Evolutionary conservation across 2,329 filamentous ascomycete genomes (phyloP).

Genomic region (Orbilia ellipsospora): DNA sequence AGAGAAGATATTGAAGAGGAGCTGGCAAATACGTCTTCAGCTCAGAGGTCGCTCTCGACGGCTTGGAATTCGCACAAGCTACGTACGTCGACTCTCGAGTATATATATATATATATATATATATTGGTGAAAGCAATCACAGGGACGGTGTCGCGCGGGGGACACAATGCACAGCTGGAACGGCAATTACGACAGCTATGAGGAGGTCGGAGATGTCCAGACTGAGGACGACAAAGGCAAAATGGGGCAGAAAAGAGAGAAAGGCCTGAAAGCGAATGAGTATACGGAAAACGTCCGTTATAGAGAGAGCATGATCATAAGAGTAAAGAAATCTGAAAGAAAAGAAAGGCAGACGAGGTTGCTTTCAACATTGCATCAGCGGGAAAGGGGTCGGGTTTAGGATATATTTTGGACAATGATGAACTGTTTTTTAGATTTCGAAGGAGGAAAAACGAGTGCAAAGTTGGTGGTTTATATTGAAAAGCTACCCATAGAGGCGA

Average conservation of each 20-base stretch:
- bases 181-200: conserved; percentile 42
- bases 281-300: conserved; percentile 42
- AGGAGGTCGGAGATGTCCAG: conserved; percentile 2
- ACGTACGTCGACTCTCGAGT: neutral
- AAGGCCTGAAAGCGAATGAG: conserved; percentile 44
- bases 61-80: conserved; percentile 55
- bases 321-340: conserved; percentile 20
- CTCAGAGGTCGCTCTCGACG: conserved; percentile 4
- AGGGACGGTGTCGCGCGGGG: neutral
- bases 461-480: conserved; percentile 30
- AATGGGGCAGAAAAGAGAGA: conserved; percentile 10
- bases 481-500: conserved; percentile 5
- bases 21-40: conserved; percentile 47
- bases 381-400: conserved; percentile 4
- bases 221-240: conserved; percentile 1
- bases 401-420: conserved; percentile 1
- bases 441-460: conserved; percentile 24
- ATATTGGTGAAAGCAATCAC: conserved; percentile 2
- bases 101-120: neutral
- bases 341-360: conserved; percentile 13
- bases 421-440: conserved; percentile 8
- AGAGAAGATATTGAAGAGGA: neutral
- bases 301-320: conserved; percentile 36
- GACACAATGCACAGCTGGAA: conserved; percentile 33
- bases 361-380: conserved; percentile 42